A percentile compares a stretch with the other conserved stretches of the same genome.
These are phyloP conservation scores for Colletotrichum falcatum DNA, from an alignment of 2,329 filamentous ascomycete genomes.

Conservation along the genomic window DNA sequence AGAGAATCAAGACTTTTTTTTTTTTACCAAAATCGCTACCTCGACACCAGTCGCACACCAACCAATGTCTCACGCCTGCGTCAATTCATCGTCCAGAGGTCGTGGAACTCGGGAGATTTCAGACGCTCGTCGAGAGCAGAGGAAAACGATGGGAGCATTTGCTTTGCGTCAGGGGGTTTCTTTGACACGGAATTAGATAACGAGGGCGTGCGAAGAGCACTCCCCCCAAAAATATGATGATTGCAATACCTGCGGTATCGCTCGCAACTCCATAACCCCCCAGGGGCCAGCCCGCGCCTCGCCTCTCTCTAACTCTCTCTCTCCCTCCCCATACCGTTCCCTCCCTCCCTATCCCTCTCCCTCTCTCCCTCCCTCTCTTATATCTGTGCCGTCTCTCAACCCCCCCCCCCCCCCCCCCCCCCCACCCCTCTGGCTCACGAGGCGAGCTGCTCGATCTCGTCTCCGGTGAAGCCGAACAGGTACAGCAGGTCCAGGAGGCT, in stretches of 20 bases:
- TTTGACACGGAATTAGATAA: slow-evolving; percentile 9
- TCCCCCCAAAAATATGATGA: not conserved
- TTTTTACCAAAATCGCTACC: slow-evolving; percentile 14
- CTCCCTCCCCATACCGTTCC: not conserved
- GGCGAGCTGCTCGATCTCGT: slow-evolving; percentile 68
- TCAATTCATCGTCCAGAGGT: not conserved
- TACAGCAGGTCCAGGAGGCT: slow-evolving; percentile 79
- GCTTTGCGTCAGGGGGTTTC: not conserved
- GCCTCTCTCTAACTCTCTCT: slow-evolving; percentile 5
- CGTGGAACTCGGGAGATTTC: not conserved
- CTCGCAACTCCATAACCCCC: slow-evolving; percentile 4
- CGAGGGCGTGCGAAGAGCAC: slow-evolving; percentile 1
- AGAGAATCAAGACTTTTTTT: slow-evolving; percentile 39
- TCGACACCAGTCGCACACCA: not conserved
- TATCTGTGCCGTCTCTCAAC: no score
- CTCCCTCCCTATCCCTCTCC: not conserved
- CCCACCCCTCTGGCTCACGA: slow-evolving; percentile 43
- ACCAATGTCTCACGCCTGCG: no score
- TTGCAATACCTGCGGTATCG: slow-evolving; percentile 2
- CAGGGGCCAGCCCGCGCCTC: not conserved
- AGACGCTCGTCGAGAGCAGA: not conserved
- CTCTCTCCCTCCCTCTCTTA: not conserved
- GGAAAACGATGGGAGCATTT: not conserved
- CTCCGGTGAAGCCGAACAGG: slow-evolving; percentile 76
- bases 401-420: slow-evolving; percentile 1